A percentile compares a stretch with the other conserved stretches of the same genome.
phyloP scores from a whole-genome alignment of 106 monocot species.

The Acorus calamus region DNA sequence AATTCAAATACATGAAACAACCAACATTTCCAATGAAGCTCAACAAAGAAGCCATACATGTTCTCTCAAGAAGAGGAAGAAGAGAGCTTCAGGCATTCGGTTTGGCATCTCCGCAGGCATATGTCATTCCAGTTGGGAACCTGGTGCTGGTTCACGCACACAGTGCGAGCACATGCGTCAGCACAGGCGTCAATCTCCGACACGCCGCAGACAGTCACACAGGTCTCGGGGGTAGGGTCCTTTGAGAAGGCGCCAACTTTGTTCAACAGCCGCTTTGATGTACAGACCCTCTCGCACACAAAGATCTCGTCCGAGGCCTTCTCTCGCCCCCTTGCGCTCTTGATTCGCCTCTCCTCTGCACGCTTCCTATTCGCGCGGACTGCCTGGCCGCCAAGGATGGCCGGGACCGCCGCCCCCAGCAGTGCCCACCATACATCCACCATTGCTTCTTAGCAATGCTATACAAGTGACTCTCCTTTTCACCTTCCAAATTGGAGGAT shows the following conservation, averaged over 20 bases:
- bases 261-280: slow-evolving; percentile 92
- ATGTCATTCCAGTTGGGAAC: slow-evolving; percentile 98
- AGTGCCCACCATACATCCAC: slow-evolving; percentile 86
- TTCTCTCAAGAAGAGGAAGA: slow-evolving; percentile 25
- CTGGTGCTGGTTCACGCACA: slow-evolving; percentile 95
- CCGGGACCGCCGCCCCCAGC: slow-evolving; percentile 75
- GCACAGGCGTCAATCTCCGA: slow-evolving; percentile 88
- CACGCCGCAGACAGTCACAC: slow-evolving; percentile 90
- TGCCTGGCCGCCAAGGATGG: slow-evolving; percentile 59
- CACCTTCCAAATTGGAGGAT: too few relatives aligned
- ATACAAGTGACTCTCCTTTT: too few relatives aligned
- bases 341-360: slow-evolving; percentile 62
- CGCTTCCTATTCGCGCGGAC: slow-evolving; percentile 50
- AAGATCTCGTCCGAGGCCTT: slow-evolving; percentile 87
- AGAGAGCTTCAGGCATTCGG: slow-evolving; percentile 82
- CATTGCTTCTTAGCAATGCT: slow-evolving; percentile 9
- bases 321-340: slow-evolving; percentile 64
- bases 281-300: slow-evolving; percentile 93
- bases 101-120: slow-evolving; percentile 85
- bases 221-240: slow-evolving; percentile 84
- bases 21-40: too few relatives aligned
- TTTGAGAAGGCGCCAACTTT: slow-evolving; percentile 95
- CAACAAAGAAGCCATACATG: too few relatives aligned
- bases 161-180: slow-evolving; percentile 84
- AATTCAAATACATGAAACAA: too few relatives aligned